Evolutionary conservation across 2,329 filamentous ascomycete genomes (phyloP).

Genomic region (Exophiala alcalophila): DNA sequence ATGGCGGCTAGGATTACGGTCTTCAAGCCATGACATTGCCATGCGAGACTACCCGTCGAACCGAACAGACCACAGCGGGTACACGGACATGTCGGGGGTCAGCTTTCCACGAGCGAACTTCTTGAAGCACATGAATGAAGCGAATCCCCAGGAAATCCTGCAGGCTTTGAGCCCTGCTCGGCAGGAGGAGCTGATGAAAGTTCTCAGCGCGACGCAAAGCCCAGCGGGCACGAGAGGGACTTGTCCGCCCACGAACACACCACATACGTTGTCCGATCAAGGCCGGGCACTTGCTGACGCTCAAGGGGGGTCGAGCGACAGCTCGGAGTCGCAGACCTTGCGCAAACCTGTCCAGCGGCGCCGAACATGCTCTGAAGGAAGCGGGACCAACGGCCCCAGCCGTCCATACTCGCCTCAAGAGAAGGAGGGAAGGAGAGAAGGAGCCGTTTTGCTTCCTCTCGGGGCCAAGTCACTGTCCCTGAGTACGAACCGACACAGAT

Average conservation of each 20-base stretch:
- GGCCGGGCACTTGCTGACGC: not conserved
- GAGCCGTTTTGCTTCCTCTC: not conserved
- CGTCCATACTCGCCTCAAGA: slow-evolving; percentile 11
- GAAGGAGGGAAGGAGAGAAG: not conserved
- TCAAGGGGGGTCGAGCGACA: not conserved
- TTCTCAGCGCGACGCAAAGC: slow-evolving; percentile 38
- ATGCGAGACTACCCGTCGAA: slow-evolving; percentile 50
- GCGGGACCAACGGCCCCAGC: slow-evolving; percentile 7
- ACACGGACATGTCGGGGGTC: slow-evolving; percentile 41
- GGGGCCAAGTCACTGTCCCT: slow-evolving; percentile 13
- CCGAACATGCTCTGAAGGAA: slow-evolving; percentile 12
- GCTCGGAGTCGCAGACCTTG: slow-evolving; percentile 1
- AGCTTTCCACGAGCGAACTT: slow-evolving; percentile 34
- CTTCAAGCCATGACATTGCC: slow-evolving; percentile 45
- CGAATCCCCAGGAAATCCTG: slow-evolving; percentile 36
- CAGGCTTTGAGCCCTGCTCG: slow-evolving; percentile 24
- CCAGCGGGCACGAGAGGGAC: slow-evolving; percentile 10
- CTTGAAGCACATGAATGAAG: slow-evolving; percentile 41
- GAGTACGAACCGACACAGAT: slow-evolving; percentile 13
- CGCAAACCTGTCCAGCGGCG: slow-evolving; percentile 9
- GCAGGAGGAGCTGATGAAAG: slow-evolving; percentile 34
- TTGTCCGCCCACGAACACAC: slow-evolving; percentile 23
- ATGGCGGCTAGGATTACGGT: slow-evolving; percentile 25
- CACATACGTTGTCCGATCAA: slow-evolving; percentile 11
- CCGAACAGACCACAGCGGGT: slow-evolving; percentile 40